Conservation (phyloP, 495 filamentous ascomycete species). For the Chaetomium fimeti region DNA sequence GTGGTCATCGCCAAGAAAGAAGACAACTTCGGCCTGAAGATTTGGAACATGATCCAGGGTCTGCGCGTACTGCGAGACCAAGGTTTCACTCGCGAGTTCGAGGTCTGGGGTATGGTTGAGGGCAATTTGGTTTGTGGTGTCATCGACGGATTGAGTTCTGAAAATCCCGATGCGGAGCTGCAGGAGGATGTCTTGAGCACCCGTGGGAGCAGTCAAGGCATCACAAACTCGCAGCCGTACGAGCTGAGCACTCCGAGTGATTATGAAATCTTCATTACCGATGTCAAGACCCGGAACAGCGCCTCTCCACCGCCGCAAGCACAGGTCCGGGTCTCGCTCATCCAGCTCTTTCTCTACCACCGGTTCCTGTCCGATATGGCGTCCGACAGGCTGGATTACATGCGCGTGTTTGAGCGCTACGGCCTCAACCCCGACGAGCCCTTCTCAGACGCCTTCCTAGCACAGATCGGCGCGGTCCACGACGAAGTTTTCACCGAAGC, state of each 20-base stretch:
- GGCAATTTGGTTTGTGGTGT: slow-evolving; percentile 84
- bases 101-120: slow-evolving; percentile 87
- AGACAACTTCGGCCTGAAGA: slow-evolving; percentile 74
- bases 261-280: slow-evolving; percentile 74
- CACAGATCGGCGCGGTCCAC: slow-evolving; percentile 69
- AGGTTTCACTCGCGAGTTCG: slow-evolving; percentile 83
- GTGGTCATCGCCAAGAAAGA: slow-evolving; percentile 73
- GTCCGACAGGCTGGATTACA: slow-evolving; percentile 66
- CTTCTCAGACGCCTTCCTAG: slow-evolving; percentile 80
- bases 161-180: slow-evolving; percentile 67
- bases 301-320: slow-evolving; percentile 61
- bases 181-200: slow-evolving; percentile 52
- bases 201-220: slow-evolving; percentile 29
- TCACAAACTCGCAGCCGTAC: slow-evolving; percentile 17
- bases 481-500: slow-evolving; percentile 53
- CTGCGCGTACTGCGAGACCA: slow-evolving; percentile 70
- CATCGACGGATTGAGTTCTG: slow-evolving; percentile 81
- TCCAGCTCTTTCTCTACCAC: slow-evolving; percentile 91
- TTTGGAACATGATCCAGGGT: slow-evolving; percentile 94
- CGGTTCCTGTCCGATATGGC: slow-evolving; percentile 75
- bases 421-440: slow-evolving; percentile 57
- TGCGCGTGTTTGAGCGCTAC: slow-evolving; percentile 66
- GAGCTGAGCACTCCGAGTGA: slow-evolving; percentile 64
- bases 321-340: slow-evolving; percentile 70
- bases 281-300: slow-evolving; percentile 79